These are phyloP conservation scores for Cenchrus fungigraminus DNA, from an alignment of 176 grass and related monocot species.

Conservation along the genomic window DNA sequence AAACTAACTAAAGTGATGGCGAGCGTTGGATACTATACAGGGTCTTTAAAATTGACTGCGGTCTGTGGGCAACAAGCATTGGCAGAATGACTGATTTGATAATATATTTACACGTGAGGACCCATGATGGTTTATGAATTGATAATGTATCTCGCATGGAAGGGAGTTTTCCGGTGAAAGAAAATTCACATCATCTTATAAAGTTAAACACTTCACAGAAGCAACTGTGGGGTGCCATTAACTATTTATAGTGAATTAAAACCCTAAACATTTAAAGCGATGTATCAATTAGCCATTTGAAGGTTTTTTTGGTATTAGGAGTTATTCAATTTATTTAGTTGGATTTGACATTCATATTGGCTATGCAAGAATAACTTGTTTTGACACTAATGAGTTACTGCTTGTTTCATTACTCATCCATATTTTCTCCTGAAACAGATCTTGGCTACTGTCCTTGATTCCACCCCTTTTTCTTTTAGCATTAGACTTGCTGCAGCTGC, in stretches of 20 bases:
- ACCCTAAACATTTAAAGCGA: not conserved
- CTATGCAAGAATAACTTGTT: slow-evolving; percentile 10
- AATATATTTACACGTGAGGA: not conserved
- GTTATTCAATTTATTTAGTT: not conserved
- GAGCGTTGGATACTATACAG: not conserved
- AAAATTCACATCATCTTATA: not conserved
- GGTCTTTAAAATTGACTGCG: slow-evolving; percentile 19
- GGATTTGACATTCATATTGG: not conserved
- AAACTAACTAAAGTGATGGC: not conserved
- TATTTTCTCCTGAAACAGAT: slow-evolving; percentile 58
- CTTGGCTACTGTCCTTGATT: slow-evolving; percentile 70
- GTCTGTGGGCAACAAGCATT: slow-evolving; percentile 4
- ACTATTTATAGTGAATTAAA: slow-evolving; percentile 6
- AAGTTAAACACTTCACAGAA: slow-evolving; percentile 22
- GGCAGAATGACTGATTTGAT: slow-evolving; percentile 1
- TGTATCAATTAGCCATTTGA: not conserved
- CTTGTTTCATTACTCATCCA: slow-evolving; percentile 20
- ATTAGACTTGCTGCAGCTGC: slow-evolving; percentile 78
- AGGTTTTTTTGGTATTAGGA: not conserved
- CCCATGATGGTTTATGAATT: slow-evolving; percentile 11
- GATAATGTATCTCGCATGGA: not conserved
- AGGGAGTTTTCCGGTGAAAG: not conserved
- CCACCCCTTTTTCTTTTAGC: slow-evolving; percentile 71
- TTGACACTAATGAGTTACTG: not conserved
- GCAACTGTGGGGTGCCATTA: not conserved